A percentile compares a stretch with the other conserved stretches of the same genome.
Evolutionary conservation across 2,329 filamentous ascomycete species (phyloP).

Genomic region (Immersiporthe knoxdaviesiana): DNA sequence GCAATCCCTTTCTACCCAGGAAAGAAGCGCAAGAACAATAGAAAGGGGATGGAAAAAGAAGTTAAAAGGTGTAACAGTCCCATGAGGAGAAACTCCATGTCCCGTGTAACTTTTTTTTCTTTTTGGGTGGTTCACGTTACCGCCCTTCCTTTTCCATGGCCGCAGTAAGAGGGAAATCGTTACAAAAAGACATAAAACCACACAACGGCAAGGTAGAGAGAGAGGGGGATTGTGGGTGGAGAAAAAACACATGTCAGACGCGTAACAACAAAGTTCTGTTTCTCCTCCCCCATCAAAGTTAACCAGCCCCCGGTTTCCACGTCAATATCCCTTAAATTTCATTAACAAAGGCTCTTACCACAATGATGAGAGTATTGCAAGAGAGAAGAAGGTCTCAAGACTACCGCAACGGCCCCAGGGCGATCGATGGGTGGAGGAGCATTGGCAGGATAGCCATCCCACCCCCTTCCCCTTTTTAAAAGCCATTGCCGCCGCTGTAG

Average conservation of each 20-base stretch:
- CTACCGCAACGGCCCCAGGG: conserved; percentile 19
- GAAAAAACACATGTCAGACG: conserved; percentile 19
- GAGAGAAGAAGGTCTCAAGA: conserved; percentile 10
- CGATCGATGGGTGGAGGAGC: no score
- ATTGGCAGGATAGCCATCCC: conserved; percentile 19
- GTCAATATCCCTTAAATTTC: conserved; percentile 16
- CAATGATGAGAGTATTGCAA: background rate
- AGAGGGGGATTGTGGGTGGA: conserved; percentile 4
- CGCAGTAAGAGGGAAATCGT: conserved; percentile 18
- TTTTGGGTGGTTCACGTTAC: conserved; percentile 13
- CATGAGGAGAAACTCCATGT: conserved; percentile 8
- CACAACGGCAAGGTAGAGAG: conserved; percentile 19
- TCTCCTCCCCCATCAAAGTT: conserved; percentile 15
- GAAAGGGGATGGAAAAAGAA: background rate
- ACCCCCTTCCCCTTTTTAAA: no score
- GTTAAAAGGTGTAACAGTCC: conserved; percentile 4
- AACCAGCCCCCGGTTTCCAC: conserved; percentile 1
- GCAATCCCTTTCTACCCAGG: conserved; percentile 13
- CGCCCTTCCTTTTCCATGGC: conserved; percentile 20
- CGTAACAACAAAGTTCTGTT: background rate
- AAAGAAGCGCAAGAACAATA: conserved; percentile 6
- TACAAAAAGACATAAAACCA: conserved; percentile 22
- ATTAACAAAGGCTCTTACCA: conserved; percentile 19
- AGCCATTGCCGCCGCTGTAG: conserved; percentile 43
- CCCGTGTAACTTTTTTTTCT: conserved; percentile 15